Base-by-base conservation (phyloP, 805 yeast genomes). In the Ogataea thermomethanolica region DNA sequence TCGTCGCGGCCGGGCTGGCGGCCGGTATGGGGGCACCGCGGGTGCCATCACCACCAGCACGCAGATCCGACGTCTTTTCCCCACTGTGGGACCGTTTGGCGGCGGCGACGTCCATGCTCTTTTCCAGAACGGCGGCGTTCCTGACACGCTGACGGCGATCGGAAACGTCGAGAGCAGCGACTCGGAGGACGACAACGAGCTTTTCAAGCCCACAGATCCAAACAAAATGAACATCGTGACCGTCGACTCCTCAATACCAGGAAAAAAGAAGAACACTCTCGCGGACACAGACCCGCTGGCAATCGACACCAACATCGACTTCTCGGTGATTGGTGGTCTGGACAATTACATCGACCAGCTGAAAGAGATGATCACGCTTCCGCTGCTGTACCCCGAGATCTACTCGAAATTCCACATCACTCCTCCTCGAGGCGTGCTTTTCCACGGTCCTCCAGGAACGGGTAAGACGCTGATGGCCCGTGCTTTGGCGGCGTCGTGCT, bases 391-490 rank as follows among this genome's bases (percentile, higher is more conserved):
- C 53, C 99, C 99, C 1, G 99, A 93, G 59, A 74, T 93, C 8
- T 93, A 91, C 57, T 84, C 88, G 49, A 80, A 81, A 58, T 93
- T 93, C 56, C 81, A 80, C 42, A 88, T 91, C 25, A 87, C 96
- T 0, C 98, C 99, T 1, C 99, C 99, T 13, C 71, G 99, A 49
- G 99, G 99, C 46, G 99, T 93, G 1, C 64, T 93, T 40, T 93
- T 93, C 65, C 99, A 93, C 63, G 99, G 99, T 33, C 99, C 99
- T 4, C 99, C 99, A 3, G 99, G 99, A 49, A 93, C 99, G 0
- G 99, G 99, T 73, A 93, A 93, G 60, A 93, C 99, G 0, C 73
- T 93, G 37, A 88, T 93, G 96, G 99, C 99, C 0, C 69, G 99
- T 44, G 99, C 99, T 0, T 68, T 93, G 37, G 99, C 99, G 1